Evolutionary conservation across 2,329 filamentous ascomycete genomes (phyloP).

Genomic region (Orbilia quercus): DNA sequence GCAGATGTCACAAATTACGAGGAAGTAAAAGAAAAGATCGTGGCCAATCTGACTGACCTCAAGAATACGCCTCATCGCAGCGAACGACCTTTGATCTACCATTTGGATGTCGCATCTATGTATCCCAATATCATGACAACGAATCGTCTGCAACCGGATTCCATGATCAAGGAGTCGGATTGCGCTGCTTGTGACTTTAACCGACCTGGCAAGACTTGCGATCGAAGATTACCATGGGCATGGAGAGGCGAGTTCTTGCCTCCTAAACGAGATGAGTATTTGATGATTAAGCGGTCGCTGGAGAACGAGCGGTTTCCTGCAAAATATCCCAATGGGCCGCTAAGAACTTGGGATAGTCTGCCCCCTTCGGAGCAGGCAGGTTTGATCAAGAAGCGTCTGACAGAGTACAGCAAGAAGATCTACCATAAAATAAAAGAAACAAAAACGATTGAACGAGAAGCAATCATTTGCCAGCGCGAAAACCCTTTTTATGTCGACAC

Average conservation of each 20-base stretch:
- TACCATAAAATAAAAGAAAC: slow-evolving; percentile 99
- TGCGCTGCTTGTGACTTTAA: slow-evolving; percentile 99
- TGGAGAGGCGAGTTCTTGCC: slow-evolving; percentile 98
- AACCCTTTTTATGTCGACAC: slow-evolving; percentile 99
- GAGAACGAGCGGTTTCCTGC: slow-evolving; percentile 94
- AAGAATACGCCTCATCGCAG: slow-evolving; percentile 84
- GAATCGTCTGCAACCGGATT: slow-evolving; percentile 95
- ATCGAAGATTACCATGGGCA: slow-evolving; percentile 92
- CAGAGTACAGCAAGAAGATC: slow-evolving; percentile 96
- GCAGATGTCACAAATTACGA: slow-evolving; percentile 84
- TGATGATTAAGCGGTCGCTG: slow-evolving; percentile 93
- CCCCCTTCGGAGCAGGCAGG: slow-evolving; percentile 81
- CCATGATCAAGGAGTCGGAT: slow-evolving; percentile 97
- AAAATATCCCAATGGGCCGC: slow-evolving; percentile 75
- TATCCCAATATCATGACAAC: slow-evolving; percentile 99
- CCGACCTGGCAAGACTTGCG: slow-evolving; percentile 94
- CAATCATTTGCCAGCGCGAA: slow-evolving; percentile 97
- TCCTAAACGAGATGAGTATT: slow-evolving; percentile 97
- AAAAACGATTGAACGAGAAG: slow-evolving; percentile 90
- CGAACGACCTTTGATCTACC: slow-evolving; percentile 92
- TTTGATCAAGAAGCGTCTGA: slow-evolving; percentile 85
- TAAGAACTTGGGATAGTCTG: slow-evolving; percentile 82
- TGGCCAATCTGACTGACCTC: slow-evolving; percentile 75
- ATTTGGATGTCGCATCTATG: slow-evolving; percentile 98
- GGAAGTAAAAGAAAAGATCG: slow-evolving; percentile 85